phyloP scores from a whole-genome alignment of 2,329 filamentous ascomycete species.

The Penicillium janthinellum region DNA sequence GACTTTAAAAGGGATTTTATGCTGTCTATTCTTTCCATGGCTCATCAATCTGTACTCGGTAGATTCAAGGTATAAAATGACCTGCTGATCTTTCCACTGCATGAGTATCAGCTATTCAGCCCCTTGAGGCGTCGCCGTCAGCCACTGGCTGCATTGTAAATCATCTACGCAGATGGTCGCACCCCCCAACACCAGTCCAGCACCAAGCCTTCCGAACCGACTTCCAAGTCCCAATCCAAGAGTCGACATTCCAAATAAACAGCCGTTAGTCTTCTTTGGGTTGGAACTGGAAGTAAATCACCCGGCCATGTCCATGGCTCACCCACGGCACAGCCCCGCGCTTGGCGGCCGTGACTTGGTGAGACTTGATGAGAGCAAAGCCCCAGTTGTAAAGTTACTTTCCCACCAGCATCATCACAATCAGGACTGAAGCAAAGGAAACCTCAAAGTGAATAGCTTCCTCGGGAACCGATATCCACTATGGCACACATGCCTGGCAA shows the following conservation, averaged over 20 bases:
- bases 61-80: too few species aligned
- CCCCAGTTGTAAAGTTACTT: neutral
- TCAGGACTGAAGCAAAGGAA: neutral
- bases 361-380: neutral
- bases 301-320: neutral
- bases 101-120: too few species aligned
- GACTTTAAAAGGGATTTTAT: neutral
- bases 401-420: neutral
- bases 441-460: neutral
- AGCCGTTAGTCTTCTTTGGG: neutral
- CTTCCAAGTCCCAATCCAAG: neutral
- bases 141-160: constrained; percentile 5
- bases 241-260: neutral
- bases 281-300: neutral
- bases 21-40: neutral
- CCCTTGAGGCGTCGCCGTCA: neutral
- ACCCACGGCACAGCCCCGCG: constrained; percentile 19
- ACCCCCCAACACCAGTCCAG: neutral
- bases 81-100: too few species aligned
- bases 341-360: constrained; percentile 16
- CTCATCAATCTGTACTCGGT: neutral
- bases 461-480: neutral
- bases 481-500: neutral
- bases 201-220: neutral
- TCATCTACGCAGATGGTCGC: neutral